Base-by-base conservation (phyloP, 1,139 yeast genomes). In the Debaryomycetaceae sp. region DNA sequence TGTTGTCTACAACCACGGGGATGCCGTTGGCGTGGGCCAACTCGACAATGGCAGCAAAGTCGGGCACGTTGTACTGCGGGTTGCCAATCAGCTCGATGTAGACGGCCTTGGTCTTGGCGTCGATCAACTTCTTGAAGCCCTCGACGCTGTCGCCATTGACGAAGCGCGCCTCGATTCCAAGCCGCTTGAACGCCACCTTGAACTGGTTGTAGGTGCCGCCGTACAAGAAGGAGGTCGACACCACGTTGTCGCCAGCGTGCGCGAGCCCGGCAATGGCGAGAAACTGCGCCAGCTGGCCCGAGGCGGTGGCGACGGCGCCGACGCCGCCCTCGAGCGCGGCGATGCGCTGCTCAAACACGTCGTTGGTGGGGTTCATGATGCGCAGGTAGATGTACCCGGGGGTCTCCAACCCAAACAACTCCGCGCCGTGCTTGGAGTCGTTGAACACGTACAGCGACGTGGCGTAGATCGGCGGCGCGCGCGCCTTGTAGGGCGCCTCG, bases 161-260 rank as follows among this genome's bases (percentile, higher is more conserved):
- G 49, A 89, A 88, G 51, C 86, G 74, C 35, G 84, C 71, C 51
- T 83, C 85, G 46, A 91, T 80, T 23, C 96, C 96, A 37, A 85
- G 66, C 54, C 94, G 76, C 61, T 83, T 83, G 68, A 89, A 83
- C 15, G 93, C 82, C 44, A 85, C 94, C 61, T 86, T 88, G 68
- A 91, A 84, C 58, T 89, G 96, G 59, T 89, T 89, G 65, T 82
- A 88, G 41, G 96, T 88, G 50, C 98, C 98, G 43, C 98, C 98
- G 56, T 91, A 91, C 44, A 91, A 70, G 66, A 58, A 85, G n/a
- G 95, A 75, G 21, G 96, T 80, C 24, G 95, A 77, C 36, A 91
- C 74, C 46, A 91, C 74, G 62, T 91, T 91, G 56, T 86, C 95
- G 45, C 97, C 97, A 32, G 75, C 58, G 47, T 83, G 88, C 25